A percentile compares a stretch with the other conserved stretches of the same genome.
Conservation (phyloP, 2,329 filamentous ascomycete genomes). For the Fusarium newnesense region DNA sequence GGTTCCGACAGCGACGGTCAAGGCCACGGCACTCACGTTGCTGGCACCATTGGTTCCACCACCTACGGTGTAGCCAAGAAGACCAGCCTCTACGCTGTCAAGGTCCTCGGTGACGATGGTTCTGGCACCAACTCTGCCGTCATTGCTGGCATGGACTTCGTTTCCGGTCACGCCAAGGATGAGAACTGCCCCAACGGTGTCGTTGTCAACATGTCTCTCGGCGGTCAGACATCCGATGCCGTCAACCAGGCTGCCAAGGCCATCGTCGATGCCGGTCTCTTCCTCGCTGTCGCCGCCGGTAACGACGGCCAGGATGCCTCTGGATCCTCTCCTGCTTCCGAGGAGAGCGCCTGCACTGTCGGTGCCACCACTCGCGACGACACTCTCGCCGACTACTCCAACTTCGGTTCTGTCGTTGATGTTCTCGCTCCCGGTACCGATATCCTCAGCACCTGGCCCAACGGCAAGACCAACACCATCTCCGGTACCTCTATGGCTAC, state of each 20-base stretch:
- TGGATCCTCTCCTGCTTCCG: conserved; percentile 60
- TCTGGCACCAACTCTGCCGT: conserved; percentile 52
- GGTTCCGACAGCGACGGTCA: conserved; percentile 45
- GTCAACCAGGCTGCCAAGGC: conserved; percentile 62
- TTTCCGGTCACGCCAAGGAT: conserved; percentile 49
- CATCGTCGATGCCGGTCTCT: conserved; percentile 59
- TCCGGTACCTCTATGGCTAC: conserved; percentile 59
- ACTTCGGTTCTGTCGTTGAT: conserved; percentile 61
- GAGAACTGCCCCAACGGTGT: conserved; percentile 56
- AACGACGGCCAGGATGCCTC: conserved; percentile 59
- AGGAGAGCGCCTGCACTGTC: conserved; percentile 62
- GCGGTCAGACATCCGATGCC: conserved; percentile 56
- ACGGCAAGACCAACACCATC: conserved; percentile 53
- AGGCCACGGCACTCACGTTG: conserved; percentile 56
- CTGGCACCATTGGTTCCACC: conserved; percentile 49
- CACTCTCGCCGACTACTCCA: conserved; percentile 59
- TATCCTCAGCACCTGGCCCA: conserved; percentile 61
- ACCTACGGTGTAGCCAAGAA: conserved; percentile 56
- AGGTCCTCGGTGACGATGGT: conserved; percentile 55
- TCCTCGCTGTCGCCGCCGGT: conserved; percentile 66
- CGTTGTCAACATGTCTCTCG: conserved; percentile 68
- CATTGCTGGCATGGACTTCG: conserved; percentile 59
- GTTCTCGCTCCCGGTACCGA: conserved; percentile 61
- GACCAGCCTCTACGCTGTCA: conserved; percentile 55
- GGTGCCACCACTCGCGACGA: conserved; percentile 57